Conservation (phyloP, 2,329 filamentous ascomycete species). For the Rhynchosporium secalis region DNA sequence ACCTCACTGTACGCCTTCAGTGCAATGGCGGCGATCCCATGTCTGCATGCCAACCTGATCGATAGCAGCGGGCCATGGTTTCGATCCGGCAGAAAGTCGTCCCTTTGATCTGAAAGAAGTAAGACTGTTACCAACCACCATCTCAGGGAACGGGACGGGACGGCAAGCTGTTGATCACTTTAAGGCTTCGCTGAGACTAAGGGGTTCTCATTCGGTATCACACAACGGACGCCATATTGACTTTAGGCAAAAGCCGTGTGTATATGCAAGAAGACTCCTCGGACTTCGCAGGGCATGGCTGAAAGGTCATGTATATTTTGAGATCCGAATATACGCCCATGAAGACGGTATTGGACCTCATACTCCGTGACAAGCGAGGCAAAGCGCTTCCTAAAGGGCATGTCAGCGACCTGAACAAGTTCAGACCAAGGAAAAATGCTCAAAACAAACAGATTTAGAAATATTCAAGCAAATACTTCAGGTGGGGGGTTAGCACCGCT, state of each 20-base stretch:
- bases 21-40: neutral
- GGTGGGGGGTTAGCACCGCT: neutral
- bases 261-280: neutral
- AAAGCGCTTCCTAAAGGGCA: neutral
- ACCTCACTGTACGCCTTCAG: too few relatives aligned
- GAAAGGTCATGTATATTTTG: neutral
- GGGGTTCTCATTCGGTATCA: constrained; percentile 5
- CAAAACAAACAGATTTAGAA: neutral
- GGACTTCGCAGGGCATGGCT: neutral
- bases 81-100: constrained; percentile 1
- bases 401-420: neutral
- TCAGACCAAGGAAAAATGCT: neutral
- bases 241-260: neutral
- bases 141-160: neutral
- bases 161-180: constrained; percentile 8
- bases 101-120: constrained; percentile 4
- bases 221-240: neutral
- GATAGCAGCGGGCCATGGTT: neutral
- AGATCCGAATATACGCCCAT: neutral
- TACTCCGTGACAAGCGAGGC: constrained; percentile 5
- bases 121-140: constrained; percentile 1
- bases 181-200: neutral
- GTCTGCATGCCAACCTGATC: neutral
- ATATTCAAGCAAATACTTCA: neutral
- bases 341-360: neutral